These are phyloP conservation scores for Tylopilus subfusipes DNA, from an alignment of 768 basidiomycete genomes.

Conservation along the genomic window DNA sequence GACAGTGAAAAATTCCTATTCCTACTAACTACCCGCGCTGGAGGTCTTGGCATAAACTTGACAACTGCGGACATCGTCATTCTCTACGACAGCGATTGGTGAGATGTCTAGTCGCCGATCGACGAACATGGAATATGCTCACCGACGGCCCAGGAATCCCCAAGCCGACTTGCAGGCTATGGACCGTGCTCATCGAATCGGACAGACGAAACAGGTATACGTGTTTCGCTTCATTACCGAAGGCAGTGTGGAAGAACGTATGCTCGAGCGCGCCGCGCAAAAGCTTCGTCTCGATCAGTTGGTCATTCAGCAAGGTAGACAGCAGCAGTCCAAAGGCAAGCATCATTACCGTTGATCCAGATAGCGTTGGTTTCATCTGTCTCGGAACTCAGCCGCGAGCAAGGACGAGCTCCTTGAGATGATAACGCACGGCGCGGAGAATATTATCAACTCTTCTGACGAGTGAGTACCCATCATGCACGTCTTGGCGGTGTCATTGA, in stretches of 20 bases:
- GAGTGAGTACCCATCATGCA: slow-evolving; percentile 45
- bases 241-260: slow-evolving; percentile 88
- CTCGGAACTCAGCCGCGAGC: slow-evolving; percentile 59
- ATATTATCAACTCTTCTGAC: slow-evolving; percentile 81
- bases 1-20: slow-evolving; percentile 96
- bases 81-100: slow-evolving; percentile 97
- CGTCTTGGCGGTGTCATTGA: not conserved
- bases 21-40: slow-evolving; percentile 92
- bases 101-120: slow-evolving; percentile 15
- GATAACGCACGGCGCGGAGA: slow-evolving; percentile 97
- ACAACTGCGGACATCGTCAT: slow-evolving; percentile 95
- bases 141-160: slow-evolving; percentile 67
- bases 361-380: not conserved
- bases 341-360: not conserved
- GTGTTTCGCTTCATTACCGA: slow-evolving; percentile 84
- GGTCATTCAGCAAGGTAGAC: slow-evolving; percentile 93
- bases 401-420: slow-evolving; percentile 98
- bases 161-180: slow-evolving; percentile 99
- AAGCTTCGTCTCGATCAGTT: slow-evolving; percentile 93
- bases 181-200: slow-evolving; percentile 97
- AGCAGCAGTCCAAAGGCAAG: slow-evolving; percentile 74
- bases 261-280: slow-evolving; percentile 88
- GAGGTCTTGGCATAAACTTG: slow-evolving; percentile 95
- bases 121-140: not conserved
- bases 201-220: slow-evolving; percentile 87